A percentile compares a stretch with the other conserved stretches of the same genome.
Evolutionary conservation across 2,329 filamentous ascomycete species (phyloP).

Genomic region (Paecilomyces sp.): DNA sequence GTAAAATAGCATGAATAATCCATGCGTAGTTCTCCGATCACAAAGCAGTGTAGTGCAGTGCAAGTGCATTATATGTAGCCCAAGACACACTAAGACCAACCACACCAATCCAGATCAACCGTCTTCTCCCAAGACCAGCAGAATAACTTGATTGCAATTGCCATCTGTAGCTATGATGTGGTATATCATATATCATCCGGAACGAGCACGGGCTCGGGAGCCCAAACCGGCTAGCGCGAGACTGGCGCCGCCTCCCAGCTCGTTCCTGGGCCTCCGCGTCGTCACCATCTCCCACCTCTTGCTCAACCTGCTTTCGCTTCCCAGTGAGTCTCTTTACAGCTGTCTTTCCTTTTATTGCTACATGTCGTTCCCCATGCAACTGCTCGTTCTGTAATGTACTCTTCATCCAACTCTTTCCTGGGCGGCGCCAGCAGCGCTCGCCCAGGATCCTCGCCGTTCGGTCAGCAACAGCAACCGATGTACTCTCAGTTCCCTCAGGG

Average conservation of each 20-base stretch:
- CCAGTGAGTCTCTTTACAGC: slow-evolving; percentile 9
- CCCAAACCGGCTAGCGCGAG: slow-evolving; percentile 10
- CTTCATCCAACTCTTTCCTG: slow-evolving; percentile 77
- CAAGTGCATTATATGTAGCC: too few relatives aligned
- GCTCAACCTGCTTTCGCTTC: slow-evolving; percentile 2
- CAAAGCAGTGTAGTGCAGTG: too few relatives aligned
- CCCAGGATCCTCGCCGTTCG: slow-evolving; percentile 55
- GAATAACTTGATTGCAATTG: too few relatives aligned
- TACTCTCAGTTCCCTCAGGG: slow-evolving; percentile 32
- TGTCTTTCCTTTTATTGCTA: slow-evolving; percentile 14
- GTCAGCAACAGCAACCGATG: slow-evolving; percentile 51
- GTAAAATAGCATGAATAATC: background rate
- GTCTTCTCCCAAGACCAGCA: too few relatives aligned
- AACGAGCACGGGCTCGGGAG: background rate
- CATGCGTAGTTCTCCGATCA: background rate
- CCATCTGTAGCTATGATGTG: too few relatives aligned
- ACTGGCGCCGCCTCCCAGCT: slow-evolving; percentile 12
- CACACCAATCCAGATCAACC: too few relatives aligned
- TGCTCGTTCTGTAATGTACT: slow-evolving; percentile 62
- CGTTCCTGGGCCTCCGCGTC: slow-evolving; percentile 13
- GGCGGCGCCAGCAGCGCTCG: slow-evolving; percentile 71
- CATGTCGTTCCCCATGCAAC: slow-evolving; percentile 18
- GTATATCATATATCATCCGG: too few relatives aligned
- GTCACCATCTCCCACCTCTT: slow-evolving; percentile 9
- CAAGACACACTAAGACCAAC: too few relatives aligned